Conservation (phyloP, 1,139 yeast species). For the Candida tetrigidarum region DNA sequence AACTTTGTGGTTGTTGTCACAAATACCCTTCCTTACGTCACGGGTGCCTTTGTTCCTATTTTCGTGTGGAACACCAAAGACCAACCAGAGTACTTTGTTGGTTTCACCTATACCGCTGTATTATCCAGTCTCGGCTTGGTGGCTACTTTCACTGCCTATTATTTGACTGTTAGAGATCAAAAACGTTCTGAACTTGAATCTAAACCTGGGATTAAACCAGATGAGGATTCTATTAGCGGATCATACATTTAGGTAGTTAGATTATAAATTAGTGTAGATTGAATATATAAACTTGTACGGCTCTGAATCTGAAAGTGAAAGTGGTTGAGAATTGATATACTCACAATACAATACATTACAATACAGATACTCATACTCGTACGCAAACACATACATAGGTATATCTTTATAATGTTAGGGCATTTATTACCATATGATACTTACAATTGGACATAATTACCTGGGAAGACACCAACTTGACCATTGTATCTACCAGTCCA, state of each 20-base stretch:
- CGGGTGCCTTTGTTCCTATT: slow-evolving; percentile 52
- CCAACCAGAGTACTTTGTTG: slow-evolving; percentile 50
- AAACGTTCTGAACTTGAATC: slow-evolving; percentile 11
- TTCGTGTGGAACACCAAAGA: slow-evolving; percentile 55
- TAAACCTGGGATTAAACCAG: no score
- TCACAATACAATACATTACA: no score
- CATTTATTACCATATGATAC: no score
- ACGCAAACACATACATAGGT: no score
- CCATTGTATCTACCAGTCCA: slow-evolving; percentile 63
- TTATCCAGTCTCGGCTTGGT: slow-evolving; percentile 45
- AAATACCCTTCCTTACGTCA: slow-evolving; percentile 55
- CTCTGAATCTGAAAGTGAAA: no score
- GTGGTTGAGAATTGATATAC: no score
- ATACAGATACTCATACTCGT: no score
- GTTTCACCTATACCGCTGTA: slow-evolving; percentile 54
- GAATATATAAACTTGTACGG: background rate
- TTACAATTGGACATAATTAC: slow-evolving; percentile 46
- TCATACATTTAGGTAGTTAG: no score
- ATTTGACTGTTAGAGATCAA: slow-evolving; percentile 37
- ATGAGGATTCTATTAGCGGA: no score
- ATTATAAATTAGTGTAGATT: no score
- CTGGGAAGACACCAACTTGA: slow-evolving; percentile 56
- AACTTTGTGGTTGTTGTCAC: slow-evolving; percentile 54
- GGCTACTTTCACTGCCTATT: slow-evolving; percentile 34
- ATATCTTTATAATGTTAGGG: no score